Evolutionary conservation across 2,329 filamentous ascomycete species (phyloP), one percentile per base, ranked within the genome.

Genomic region (Colletotrichum horii): DNA sequence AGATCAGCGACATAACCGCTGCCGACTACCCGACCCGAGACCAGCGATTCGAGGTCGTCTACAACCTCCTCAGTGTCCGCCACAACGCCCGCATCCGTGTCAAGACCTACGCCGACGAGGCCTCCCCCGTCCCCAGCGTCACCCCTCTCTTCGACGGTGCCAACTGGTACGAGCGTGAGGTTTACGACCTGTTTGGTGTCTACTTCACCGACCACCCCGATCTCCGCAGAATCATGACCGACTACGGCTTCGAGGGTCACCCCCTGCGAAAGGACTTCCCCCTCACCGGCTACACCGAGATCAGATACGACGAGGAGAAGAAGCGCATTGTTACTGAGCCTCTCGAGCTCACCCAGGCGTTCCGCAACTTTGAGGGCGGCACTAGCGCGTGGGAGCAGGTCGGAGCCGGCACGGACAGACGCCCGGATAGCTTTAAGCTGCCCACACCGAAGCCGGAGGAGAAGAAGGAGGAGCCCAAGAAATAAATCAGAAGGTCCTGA

Each of bases 281-380:
- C 26, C 88, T 99, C 84, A 98, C 97, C 4, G 97, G 97, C 64
- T 99, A 99, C 89, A 99, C 97, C 38, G 97, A 99, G 89, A 94
- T 99, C 80, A 92, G 97, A 83, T 99, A 97, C 83, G 97, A 99
- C 80, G 97, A 99, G 88, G 97, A 99, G 91, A 99, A 98, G 94
- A 99, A 99, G 93, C 93, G 97, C 77, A 98, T 99, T 83, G 96
- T 99, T 76, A 96, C 97, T 36, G 97, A 99, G 90, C 97, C 97
- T 55, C 90, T 99, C 66, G 97, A 99, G 89, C 91, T 99, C 86
- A 98, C 97, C 16, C 97, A 99, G 87, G 97, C 97, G 9, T 99
- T 97, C 93, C 93, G 97, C 81, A 98, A 99, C 89, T 99, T 99
- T 83, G 96, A 98, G 87, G 96, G 96, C 77, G 95, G 96, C 72